These are phyloP conservation scores for Pseudoscleropodium purum DNA, from an alignment of 225 moss, liverwort and hornwort species.

Conservation along the genomic window DNA sequence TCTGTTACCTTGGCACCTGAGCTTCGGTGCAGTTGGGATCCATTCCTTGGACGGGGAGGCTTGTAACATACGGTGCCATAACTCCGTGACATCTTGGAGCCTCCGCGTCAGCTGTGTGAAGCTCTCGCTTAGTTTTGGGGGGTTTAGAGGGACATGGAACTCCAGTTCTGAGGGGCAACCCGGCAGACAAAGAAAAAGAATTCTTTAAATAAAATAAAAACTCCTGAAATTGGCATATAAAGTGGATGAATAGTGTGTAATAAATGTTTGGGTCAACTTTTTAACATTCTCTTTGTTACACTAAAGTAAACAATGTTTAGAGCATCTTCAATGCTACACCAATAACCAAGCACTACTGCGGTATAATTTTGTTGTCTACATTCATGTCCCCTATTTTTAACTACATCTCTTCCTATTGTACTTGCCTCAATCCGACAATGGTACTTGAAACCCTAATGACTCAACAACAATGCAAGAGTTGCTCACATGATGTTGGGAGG, in stretches of 20 bases:
- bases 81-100: neutral
- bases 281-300: no score
- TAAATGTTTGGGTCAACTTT: neutral
- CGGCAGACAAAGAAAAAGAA: neutral
- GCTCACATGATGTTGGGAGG: no score
- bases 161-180: neutral
- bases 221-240: no score
- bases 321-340: no score
- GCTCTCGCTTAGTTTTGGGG: neutral
- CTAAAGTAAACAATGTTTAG: no score
- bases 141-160: neutral
- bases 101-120: neutral
- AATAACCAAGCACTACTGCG: no score
- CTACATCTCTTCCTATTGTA: no score
- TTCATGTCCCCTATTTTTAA: no score
- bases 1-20: neutral
- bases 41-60: neutral
- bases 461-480: no score
- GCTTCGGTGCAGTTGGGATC: conserved; percentile 11
- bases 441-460: no score
- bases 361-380: no score
- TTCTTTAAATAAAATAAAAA: neutral
- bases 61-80: neutral
- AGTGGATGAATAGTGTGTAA: neutral
- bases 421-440: no score